Evolutionary conservation across 192 early-diverging fungal genomes (phyloP).

Genomic region (Linnemannia zychae): DNA sequence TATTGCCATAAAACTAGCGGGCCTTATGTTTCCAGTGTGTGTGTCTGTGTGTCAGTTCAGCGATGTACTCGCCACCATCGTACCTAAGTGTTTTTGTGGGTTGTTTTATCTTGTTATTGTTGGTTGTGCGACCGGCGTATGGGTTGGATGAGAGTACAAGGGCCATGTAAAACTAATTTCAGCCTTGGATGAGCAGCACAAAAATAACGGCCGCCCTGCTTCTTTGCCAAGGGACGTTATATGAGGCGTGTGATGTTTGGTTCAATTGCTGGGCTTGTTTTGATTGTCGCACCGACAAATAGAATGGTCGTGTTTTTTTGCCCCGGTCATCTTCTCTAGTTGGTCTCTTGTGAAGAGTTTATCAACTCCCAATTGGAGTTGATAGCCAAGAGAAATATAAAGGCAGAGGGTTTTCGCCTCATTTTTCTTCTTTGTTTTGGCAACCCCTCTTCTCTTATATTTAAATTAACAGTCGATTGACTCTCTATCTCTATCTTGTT

Average conservation of each 20-base stretch:
- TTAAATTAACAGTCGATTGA: neutral
- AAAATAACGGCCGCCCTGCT: neutral
- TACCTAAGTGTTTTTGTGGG: neutral
- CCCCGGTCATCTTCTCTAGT: neutral
- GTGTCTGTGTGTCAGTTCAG: neutral
- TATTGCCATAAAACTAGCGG: neutral
- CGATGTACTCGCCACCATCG: neutral
- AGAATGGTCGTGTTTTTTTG: neutral
- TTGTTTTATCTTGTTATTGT: neutral
- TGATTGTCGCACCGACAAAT: slow-evolving; percentile 17
- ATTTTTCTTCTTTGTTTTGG: neutral
- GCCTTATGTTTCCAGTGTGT: neutral
- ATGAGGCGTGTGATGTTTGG: neutral
- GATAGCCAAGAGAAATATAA: neutral
- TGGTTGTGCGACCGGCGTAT: neutral
- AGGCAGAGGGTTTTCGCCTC: neutral
- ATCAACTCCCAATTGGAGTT: neutral
- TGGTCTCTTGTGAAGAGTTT: neutral
- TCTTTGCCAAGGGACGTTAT: neutral
- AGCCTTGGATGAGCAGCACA: neutral
- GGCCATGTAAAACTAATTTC: neutral
- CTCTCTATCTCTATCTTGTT: slow-evolving; percentile 3
- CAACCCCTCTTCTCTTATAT: neutral
- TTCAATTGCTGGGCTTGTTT: neutral
- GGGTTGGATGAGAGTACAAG: neutral